Evolutionary conservation across 2,329 filamentous ascomycete species (phyloP), one percentile per base, ranked within the genome.

Genomic region (Pseudogymnoascus verrucosus): DNA sequence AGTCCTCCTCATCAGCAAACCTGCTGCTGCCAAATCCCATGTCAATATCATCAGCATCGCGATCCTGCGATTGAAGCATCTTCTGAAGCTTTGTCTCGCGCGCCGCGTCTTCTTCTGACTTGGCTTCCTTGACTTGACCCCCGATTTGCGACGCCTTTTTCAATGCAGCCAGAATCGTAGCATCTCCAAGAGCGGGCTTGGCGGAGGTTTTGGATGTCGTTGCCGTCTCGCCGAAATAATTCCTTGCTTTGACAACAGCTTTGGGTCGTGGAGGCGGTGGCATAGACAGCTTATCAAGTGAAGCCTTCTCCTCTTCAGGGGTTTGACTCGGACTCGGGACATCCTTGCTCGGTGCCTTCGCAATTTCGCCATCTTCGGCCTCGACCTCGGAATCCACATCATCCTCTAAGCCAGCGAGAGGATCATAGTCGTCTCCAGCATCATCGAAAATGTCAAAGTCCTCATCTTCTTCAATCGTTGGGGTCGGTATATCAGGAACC

Each of bases 21-120:
- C 93, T 84, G 71, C 89, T 95, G 19, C 87, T 90, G 36, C 95
- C 95, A 72, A 99, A 98, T 65, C 93, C 93, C 80, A 98, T 85
- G 72, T 99, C 95, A 77, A 99, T 83, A 76, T 99, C 93, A 64
- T 93, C 87, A 59, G 92, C 86, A 73, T 98, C 93, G 59, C 93
- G 84, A 68, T 90, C 89, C 63, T 87, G 85, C 65, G 82, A 82
- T 69, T 87, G 80, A 5, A 97, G 79, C 79, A 97, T 89, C 68
- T 84, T 88, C 74, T 86, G 88, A 61, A 88, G 84, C 6, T 89
- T 87, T 60, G 87, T 86, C 66, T 88, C 84, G 66, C 86, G 84
- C 1, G 84, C 84, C 5, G 77, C 76, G 65, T 81, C 80, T 66
- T 81, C 77, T 11, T 73, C 75, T 39, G 71, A 73, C 3, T 77